Evolutionary conservation across 2,329 filamentous ascomycete genomes (phyloP), one percentile per base, ranked within the genome.

Genomic region (Stagonosporopsis rhizophila): DNA sequence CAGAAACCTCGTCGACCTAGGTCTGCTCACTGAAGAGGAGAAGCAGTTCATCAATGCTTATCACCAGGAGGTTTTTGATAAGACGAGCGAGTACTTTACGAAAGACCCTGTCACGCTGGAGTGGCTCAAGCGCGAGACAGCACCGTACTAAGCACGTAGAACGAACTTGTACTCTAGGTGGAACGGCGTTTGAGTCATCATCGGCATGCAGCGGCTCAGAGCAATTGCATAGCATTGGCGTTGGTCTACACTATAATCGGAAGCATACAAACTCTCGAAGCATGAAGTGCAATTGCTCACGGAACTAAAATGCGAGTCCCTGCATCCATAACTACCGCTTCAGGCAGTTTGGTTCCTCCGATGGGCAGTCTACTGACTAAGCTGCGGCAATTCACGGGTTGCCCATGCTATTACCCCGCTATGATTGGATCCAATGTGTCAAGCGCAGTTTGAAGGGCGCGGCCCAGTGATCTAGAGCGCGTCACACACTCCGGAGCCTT

Each of bases 71-170:
- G 88, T 99, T 15, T 85, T 87, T 75, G 85, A 89, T 56, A 96
- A 95, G 82, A 96, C 92, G 4, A 87, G 86, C 72, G 81, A 79
- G 17, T 92, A 86, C 76, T 94, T 99, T 67, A 81, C 88, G 62
- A 80, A 86, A 2, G 92, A 96, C 71, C 79, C 86, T 44, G 73
- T 89, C 65, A 90, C 91, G 1, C 79, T 85, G 75, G 85, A 84
- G 52, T 99, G 94, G 94, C 80, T 99, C 68, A 85, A 91, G 79
- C 86, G 91, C 69, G 95, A 99, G 80, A 96, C 91, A n/a, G 82
- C 84, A 68, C 85, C 87, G 5, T 75, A 75, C 53, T 74, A 58
- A 63, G 34, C 39, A 35, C 30, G 28, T 37, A 4, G 41, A 32
- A 30, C 28, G 11, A 17, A 19, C 25, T 28, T 47, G 23, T 46